These are phyloP conservation scores for Phyllosticta paracitricarpa DNA, from an alignment of 2,329 filamentous ascomycete species.

Conservation along the genomic window DNA sequence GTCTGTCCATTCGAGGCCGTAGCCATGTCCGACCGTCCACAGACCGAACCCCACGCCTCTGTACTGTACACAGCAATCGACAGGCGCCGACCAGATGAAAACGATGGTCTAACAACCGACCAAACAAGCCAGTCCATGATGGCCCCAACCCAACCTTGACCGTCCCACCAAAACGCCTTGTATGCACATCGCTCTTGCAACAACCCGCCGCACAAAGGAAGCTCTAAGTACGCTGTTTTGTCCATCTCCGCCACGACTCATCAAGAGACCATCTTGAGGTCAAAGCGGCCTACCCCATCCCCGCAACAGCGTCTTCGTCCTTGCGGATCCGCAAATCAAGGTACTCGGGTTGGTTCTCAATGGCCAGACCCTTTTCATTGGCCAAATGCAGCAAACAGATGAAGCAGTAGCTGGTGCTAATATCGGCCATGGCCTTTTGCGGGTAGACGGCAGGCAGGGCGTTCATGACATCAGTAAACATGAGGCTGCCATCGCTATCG, in stretches of 20 bases:
- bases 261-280: not conserved
- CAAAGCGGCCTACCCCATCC: conserved; percentile 12
- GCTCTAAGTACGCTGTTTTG: not conserved
- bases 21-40: not conserved
- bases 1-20: not conserved
- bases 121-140: not conserved
- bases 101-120: not conserved
- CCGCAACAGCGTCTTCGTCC: conserved; percentile 31
- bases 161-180: not conserved
- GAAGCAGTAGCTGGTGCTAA: conserved; percentile 87
- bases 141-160: not conserved
- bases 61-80: not conserved
- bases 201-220: not conserved
- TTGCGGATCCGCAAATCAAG: conserved; percentile 39
- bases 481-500: conserved; percentile 49
- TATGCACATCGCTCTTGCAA: not conserved
- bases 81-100: not conserved
- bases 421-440: conserved; percentile 78
- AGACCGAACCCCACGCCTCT: not conserved
- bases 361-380: conserved; percentile 81
- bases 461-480: conserved; percentile 90
- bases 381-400: conserved; percentile 86
- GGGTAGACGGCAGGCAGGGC: conserved; percentile 78
- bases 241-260: not conserved
- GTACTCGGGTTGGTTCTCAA: conserved; percentile 51